Evolutionary conservation across 1,284 basidiomycete genomes (phyloP), one percentile per base, ranked within the genome.

Genomic region (Rhodotorula sp.): DNA sequence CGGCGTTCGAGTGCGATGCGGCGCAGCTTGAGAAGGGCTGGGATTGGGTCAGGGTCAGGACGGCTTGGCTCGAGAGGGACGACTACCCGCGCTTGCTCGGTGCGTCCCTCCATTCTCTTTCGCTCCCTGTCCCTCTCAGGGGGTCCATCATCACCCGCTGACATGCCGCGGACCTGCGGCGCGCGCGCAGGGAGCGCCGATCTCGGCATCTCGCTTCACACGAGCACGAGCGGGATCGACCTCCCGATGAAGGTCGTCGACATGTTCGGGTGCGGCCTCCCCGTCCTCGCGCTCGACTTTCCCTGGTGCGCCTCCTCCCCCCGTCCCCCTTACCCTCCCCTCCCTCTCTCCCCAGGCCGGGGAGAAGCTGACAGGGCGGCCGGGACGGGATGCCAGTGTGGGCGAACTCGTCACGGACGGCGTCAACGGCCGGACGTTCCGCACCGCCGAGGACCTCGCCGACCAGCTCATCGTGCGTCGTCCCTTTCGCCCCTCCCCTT

Each of bases 191-290:
- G 96, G 39, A 91, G 91, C 8, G 93, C 94, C 6, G 94, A 99
- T 81, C 78, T 99, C 29, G 97, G 97, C 1, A 87, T 99, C 61
- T 93, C 89, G 69, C 84, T 99, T 67, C 97, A 99, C 81, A 88
- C 89, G 27, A 94, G 91, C 80, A 94, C 92, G 1, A 96, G 92
- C 0, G 91, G 88, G 0, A 83, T 96, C 58, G 97, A 99, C 82
- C 84, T 99, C 64, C 97, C 97, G 3, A 99, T 99, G 97, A 99
- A 99, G 82, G 90, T 99, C 17, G 95, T 99, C 4, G 97, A 99
- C 81, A 98, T 99, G 97, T 97, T 99, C 82, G 97, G 97, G 0
- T 98, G 94, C 77, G 90, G 89, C 3, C 84, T 97, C 64, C 95
- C 95, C 0, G 97, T 98, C 8, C 91, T 95, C 74, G 95, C 97